Evolutionary conservation across 345 rosid genomes (phyloP), one percentile per base, ranked within the genome.

Genomic region (Xanthoceras sorbifolium): DNA sequence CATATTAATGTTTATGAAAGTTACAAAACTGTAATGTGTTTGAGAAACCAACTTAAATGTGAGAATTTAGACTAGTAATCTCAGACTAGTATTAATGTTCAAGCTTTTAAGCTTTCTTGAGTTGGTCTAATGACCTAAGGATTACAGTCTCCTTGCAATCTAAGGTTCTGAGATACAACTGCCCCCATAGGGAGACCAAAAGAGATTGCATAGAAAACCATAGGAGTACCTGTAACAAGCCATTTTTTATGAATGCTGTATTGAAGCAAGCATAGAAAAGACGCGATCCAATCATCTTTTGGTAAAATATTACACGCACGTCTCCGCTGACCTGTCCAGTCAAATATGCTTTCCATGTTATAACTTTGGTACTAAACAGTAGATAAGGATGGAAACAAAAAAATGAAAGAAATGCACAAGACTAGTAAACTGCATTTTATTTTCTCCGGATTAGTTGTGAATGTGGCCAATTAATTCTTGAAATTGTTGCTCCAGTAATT

Each of bases 191-290:
- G 52, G 52, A 46, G 52, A 44, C 15, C 48, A 42, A 42, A 42
- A 2, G 48, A 42, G 48, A 5, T 52, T 52, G 23, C 59, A 18
- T 20, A 52, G 59, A 67, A 28, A 29, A 40, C 20, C 63, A 22
- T 20, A 5, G 0, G 44, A 15, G 67, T 86, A 93, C 99, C 94
- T 95, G 97, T 44, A 95, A 84, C 89, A 95, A 75, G 78, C 99
- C 72, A 67, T 87, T 89, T 67, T 84, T 87, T n/a, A 95, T 89
- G 87, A 95, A 95, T 76, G 94, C 85, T 23, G 98, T 92, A 69
- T 93, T 93, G 85, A 95, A 95, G 81, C 99, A 95, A 52, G 86
- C 89, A 36, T 93, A 95, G 81, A 95, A 95, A 48, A 95, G 89
- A 17, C 94, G 94, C n/a, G 90, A 88, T 75, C 98, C 99, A 2